Evolutionary conservation across 805 yeast species (phyloP), one percentile per base, ranked within the genome.

Genomic region (Candida hungchunana): DNA sequence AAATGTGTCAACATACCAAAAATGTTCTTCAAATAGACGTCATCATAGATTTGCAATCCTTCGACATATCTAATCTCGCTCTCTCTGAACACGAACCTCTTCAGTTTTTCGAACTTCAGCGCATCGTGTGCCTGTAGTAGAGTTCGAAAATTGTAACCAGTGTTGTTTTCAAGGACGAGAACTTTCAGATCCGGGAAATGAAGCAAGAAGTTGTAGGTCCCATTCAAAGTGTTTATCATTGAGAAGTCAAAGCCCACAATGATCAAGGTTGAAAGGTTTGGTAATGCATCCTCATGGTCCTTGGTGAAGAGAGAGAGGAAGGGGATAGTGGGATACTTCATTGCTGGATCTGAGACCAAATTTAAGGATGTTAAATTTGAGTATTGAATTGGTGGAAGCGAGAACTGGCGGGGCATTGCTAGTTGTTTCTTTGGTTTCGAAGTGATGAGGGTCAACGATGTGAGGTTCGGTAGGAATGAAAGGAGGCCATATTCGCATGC

Each of bases 211-310:
- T 54, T 54, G 26, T 39, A 47, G 7, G 38, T 44, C 5, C 45
- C 50, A 30, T 48, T 51, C 0, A 12, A 13, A 2, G 34, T 20
- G 31, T 45, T 48, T 11, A 54, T 8, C 1, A 29, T 19, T 3
- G 39, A 22, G 22, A 53, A 46, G 25, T 51, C 48, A 34, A 46
- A 51, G 2, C 56, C 53, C 16, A 47, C 49, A 10, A 54, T 40
- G 7, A 40, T 36, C 12, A 54, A 25, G 0, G 43, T 27, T 15
- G 22, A 11, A 10, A 54, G 25, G 18, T 46, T 48, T 8, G 55
- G 52, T 2, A 45, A 24, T 2, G 25, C 31, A 2, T 26, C 10
- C 2, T 36, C 28, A 4, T 38, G 44, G n/a, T 29, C 18, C 4
- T 11, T 6, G 3, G 44, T 38, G 31, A 51, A 46, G n/a, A 53